phyloP scores from a whole-genome alignment of 2,329 filamentous ascomycete genomes.

The Cryphonectria carpinicola region DNA sequence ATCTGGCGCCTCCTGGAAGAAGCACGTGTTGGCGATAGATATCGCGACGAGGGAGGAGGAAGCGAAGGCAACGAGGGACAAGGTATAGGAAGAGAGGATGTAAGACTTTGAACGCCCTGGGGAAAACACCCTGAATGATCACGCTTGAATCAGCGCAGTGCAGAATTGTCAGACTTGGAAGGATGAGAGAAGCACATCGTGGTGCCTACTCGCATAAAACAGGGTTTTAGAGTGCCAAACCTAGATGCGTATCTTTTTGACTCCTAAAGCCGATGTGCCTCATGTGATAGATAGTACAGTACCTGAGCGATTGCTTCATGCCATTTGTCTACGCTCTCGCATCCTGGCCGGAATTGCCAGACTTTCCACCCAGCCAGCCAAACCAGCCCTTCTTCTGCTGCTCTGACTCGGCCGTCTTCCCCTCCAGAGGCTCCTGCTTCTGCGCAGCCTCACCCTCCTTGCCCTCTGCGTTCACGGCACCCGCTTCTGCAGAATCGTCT shows the following conservation, averaged over 20 bases:
- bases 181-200: not conserved
- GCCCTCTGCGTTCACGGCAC: not conserved
- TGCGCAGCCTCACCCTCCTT: not conserved
- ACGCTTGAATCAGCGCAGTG: not conserved
- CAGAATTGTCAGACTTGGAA: not conserved
- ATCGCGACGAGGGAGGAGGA: not conserved
- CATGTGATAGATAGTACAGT: not conserved
- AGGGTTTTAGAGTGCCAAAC: not conserved
- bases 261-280: not conserved
- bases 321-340: conserved; percentile 17
- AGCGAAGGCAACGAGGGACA: not conserved
- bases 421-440: conserved; percentile 3
- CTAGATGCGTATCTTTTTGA: not conserved
- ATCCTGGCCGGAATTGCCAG: conserved; percentile 18
- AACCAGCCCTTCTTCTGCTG: conserved; percentile 23
- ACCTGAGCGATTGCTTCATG: not conserved
- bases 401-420: not conserved
- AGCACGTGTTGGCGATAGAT: not conserved
- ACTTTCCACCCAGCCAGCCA: conserved; percentile 22
- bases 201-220: not conserved
- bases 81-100: not conserved
- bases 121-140: not conserved
- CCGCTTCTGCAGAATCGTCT: not conserved
- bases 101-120: no score
- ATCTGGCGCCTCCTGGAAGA: not conserved